Conservation (phyloP, 345 rosid genomes). For the Punica granatum region DNA sequence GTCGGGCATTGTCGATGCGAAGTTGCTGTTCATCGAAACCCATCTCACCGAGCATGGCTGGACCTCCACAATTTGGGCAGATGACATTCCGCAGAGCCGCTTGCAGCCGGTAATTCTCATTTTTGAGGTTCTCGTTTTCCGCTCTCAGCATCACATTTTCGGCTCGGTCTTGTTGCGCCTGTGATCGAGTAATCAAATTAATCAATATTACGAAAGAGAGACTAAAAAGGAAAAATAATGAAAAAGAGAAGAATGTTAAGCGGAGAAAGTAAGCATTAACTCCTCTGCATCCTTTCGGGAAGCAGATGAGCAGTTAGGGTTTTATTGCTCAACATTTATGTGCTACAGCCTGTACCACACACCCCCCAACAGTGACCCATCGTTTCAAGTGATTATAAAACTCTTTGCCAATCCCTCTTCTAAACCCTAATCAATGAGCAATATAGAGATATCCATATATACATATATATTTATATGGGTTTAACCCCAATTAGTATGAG, state of each 20-base stretch:
- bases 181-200: not conserved
- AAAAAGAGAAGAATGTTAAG: not conserved
- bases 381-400: constrained; percentile 6
- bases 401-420: not conserved
- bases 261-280: constrained; percentile 17
- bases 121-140: constrained; percentile 68
- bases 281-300: constrained; percentile 12
- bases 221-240: not conserved
- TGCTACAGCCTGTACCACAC: constrained; percentile 12
- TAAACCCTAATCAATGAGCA: not conserved
- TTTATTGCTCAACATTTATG: constrained; percentile 22
- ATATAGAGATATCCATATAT: not conserved
- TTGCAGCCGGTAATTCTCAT: constrained; percentile 70
- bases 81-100: constrained; percentile 55
- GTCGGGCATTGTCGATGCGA: constrained; percentile 76
- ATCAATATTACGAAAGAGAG: not conserved
- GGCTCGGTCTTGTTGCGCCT: constrained; percentile 90
- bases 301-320: constrained; percentile 32
- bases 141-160: constrained; percentile 71
- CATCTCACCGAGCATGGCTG: constrained; percentile 54
- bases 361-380: not conserved
- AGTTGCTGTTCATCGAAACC: constrained; percentile 53
- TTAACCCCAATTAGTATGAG: too few species aligned
- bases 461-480: too few species aligned
- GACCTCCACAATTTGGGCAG: constrained; percentile 80